Conservation (phyloP, 2,329 filamentous ascomycete genomes). For the Curvularia spicifera region DNA sequence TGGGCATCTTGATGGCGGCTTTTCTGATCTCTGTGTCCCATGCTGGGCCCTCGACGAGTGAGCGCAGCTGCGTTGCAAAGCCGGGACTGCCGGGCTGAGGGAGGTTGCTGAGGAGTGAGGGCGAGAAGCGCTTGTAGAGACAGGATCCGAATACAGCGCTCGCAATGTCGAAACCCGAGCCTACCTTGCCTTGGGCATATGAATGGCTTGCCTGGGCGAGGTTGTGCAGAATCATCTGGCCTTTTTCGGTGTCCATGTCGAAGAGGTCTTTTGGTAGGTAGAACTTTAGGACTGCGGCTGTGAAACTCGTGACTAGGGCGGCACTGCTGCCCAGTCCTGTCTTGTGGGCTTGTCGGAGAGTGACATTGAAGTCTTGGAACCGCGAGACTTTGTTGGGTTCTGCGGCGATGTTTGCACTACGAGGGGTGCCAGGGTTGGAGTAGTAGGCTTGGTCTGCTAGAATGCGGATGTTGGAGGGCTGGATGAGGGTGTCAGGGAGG, state of each 20-base stretch:
- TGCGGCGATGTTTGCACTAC: slow-evolving; percentile 6
- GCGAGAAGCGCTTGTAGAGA: slow-evolving; percentile 90
- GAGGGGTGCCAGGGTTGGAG: slow-evolving; percentile 58
- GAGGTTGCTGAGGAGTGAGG: slow-evolving; percentile 70
- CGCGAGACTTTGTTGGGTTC: slow-evolving; percentile 47
- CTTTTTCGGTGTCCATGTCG: slow-evolving; percentile 61
- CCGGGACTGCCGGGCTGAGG: slow-evolving; percentile 69
- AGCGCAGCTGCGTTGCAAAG: slow-evolving; percentile 70
- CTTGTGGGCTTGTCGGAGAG: slow-evolving; percentile 83
- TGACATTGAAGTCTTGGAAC: slow-evolving; percentile 80
- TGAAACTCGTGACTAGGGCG: slow-evolving; percentile 87
- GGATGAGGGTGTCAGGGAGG: slow-evolving; percentile 61
- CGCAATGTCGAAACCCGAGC: slow-evolving; percentile 94
- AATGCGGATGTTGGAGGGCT: slow-evolving; percentile 78
- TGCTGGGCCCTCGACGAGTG: slow-evolving; percentile 65
- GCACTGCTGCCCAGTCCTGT: slow-evolving; percentile 95
- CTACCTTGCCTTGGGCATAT: slow-evolving; percentile 94
- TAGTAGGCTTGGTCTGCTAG: slow-evolving; percentile 98
- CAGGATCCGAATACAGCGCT: slow-evolving; percentile 92
- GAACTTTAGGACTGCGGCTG: slow-evolving; percentile 76
- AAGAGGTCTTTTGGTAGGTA: slow-evolving; percentile 68
- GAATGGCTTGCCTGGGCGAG: slow-evolving; percentile 93
- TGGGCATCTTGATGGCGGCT: slow-evolving; percentile 72
- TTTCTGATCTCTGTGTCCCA: slow-evolving; percentile 85
- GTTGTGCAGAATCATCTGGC: slow-evolving; percentile 77